Percentiles rank a stretch among this genome's conserved stretches.
Conservation (phyloP, 1,284 basidiomycete species). For the Mrakiaceae sp. region DNA sequence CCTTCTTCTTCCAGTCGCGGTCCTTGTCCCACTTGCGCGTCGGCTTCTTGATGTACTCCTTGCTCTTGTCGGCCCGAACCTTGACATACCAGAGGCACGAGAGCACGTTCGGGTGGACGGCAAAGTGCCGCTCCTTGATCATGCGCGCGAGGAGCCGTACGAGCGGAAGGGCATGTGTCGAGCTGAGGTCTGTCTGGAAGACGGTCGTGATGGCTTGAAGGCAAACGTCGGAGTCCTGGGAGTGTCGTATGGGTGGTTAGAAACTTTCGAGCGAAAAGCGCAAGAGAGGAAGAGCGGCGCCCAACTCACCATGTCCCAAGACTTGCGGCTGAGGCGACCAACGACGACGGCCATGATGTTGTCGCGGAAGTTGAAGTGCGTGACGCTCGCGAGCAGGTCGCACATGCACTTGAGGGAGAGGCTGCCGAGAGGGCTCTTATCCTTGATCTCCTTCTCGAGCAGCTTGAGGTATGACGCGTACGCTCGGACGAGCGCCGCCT, state of each 20-base stretch:
- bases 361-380: slow-evolving; percentile 94
- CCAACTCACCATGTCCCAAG: slow-evolving; percentile 67
- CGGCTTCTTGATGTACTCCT: slow-evolving; percentile 53
- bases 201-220: slow-evolving; percentile 66
- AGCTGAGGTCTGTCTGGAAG: slow-evolving; percentile 67
- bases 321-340: slow-evolving; percentile 66
- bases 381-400: slow-evolving; percentile 65
- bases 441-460: slow-evolving; percentile 77
- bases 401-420: slow-evolving; percentile 76
- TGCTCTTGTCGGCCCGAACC: slow-evolving; percentile 56
- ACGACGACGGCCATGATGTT: slow-evolving; percentile 87
- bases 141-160: slow-evolving; percentile 89
- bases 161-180: slow-evolving; percentile 70
- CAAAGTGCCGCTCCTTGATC: slow-evolving; percentile 87
- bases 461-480: slow-evolving; percentile 82
- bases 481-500: slow-evolving; percentile 81
- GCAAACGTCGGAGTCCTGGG: slow-evolving; percentile 66
- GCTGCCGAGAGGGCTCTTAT: slow-evolving; percentile 64
- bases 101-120: slow-evolving; percentile 79
- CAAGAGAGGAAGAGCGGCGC: background rate
- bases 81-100: slow-evolving; percentile 70
- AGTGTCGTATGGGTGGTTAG: background rate
- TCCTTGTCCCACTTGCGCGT: slow-evolving; percentile 32
- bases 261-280: background rate
- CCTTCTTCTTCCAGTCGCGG: slow-evolving; percentile 39